These are phyloP conservation scores for Ophiobolus disseminans DNA, from an alignment of 2,329 filamentous ascomycete genomes.

Conservation along the genomic window DNA sequence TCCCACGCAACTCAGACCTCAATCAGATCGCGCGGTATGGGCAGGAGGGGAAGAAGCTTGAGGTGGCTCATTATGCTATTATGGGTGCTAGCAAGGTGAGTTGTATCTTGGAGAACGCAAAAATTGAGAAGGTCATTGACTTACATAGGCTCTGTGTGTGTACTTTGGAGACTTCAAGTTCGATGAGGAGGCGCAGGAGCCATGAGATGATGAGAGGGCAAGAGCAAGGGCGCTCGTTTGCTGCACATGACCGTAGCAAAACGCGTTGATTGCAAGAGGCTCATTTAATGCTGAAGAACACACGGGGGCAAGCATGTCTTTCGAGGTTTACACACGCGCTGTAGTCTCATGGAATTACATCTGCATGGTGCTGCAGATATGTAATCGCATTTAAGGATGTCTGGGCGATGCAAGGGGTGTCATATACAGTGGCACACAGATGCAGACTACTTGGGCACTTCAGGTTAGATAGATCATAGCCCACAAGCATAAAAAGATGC, in stretches of 20 bases:
- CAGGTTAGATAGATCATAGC: too few species aligned
- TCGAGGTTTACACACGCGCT: too few species aligned
- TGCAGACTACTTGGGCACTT: too few species aligned
- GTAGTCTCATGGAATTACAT: too few species aligned
- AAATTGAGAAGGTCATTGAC: constrained; percentile 8
- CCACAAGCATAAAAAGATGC: too few species aligned
- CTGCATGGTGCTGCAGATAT: too few species aligned
- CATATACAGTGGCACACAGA: too few species aligned
- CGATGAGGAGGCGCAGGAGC: constrained; percentile 23
- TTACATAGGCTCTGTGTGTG: constrained; percentile 60
- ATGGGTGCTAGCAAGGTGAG: constrained; percentile 83
- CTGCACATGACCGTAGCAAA: not conserved
- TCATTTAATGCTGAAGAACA: too few species aligned
- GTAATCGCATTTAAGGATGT: too few species aligned
- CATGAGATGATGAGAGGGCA: constrained; percentile 1
- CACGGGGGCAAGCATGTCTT: too few species aligned
- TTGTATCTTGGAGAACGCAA: not conserved
- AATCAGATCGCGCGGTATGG: constrained; percentile 48
- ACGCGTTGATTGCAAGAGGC: not conserved
- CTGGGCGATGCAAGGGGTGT: too few species aligned
- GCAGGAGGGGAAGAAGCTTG: constrained; percentile 40
- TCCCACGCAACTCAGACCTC: constrained; percentile 68
- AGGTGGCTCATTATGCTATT: constrained; percentile 80
- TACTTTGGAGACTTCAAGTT: constrained; percentile 63
- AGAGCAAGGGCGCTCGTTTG: not conserved